Evolutionary conservation across 352 stramenopile species (phyloP).

Genomic region (Globisporangium perplexum): DNA sequence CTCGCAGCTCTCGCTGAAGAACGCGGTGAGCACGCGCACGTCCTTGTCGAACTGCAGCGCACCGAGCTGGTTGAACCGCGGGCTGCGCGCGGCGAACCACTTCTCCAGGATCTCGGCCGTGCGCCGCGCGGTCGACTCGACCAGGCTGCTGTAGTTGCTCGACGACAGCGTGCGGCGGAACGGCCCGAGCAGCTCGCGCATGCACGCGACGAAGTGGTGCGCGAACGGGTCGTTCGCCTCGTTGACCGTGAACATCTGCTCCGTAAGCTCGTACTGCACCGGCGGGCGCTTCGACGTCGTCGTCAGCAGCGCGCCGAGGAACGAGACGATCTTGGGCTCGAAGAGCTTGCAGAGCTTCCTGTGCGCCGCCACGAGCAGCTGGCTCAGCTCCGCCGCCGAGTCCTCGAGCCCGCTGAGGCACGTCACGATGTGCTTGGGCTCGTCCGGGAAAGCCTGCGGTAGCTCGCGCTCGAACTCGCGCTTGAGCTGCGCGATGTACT

Average conservation of each 20-base stretch:
- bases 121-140: constrained; percentile 33
- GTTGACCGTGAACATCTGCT: constrained; percentile 84
- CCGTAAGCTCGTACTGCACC: constrained; percentile 78
- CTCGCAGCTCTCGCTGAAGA: constrained; percentile 54
- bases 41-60: constrained; percentile 87
- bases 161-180: constrained; percentile 54
- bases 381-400: constrained; percentile 52
- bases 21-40: constrained; percentile 58
- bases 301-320: constrained; percentile 45
- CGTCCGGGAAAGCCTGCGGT: constrained; percentile 62
- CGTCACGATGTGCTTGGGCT: constrained; percentile 66
- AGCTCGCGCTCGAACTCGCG: constrained; percentile 66
- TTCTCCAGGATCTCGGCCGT: constrained; percentile 51
- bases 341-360: constrained; percentile 79
- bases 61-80: constrained; percentile 75
- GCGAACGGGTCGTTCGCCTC: constrained; percentile 86
- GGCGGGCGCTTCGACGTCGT: constrained; percentile 23
- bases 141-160: constrained; percentile 50
- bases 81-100: constrained; percentile 50
- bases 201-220: constrained; percentile 55
- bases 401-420: constrained; percentile 74
- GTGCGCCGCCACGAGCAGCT: constrained; percentile 55
- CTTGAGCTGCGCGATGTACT: constrained; percentile 81
- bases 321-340: constrained; percentile 59
- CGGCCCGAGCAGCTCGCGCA: constrained; percentile 44